phyloP scores from a whole-genome alignment of 768 basidiomycete genomes.

The Termitomyces sp. region DNA sequence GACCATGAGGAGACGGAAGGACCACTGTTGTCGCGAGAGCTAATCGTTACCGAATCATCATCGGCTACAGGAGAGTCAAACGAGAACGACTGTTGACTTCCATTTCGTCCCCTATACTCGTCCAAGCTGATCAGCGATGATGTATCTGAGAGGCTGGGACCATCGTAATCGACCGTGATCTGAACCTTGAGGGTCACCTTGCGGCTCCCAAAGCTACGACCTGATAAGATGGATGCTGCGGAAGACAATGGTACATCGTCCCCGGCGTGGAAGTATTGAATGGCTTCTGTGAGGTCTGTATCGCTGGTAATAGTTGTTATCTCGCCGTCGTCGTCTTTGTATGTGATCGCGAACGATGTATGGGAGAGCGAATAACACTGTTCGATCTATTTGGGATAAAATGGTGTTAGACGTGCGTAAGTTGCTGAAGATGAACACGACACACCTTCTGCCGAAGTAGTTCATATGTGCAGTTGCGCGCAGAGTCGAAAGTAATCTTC shows the following conservation, averaged over 20 bases:
- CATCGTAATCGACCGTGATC: slow-evolving; percentile 85
- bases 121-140: slow-evolving; percentile 77
- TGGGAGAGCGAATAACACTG: slow-evolving; percentile 76
- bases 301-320: slow-evolving; percentile 63
- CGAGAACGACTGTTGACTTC: slow-evolving; percentile 52
- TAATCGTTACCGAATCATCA: slow-evolving; percentile 73
- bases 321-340: slow-evolving; percentile 88
- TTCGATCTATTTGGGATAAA: slow-evolving; percentile 53
- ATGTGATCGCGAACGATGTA: slow-evolving; percentile 67
- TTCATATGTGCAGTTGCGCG: slow-evolving; percentile 74
- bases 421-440: slow-evolving; percentile 1
- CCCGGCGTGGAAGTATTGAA: slow-evolving; percentile 79
- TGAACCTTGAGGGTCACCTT: slow-evolving; percentile 77
- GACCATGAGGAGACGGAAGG: slow-evolving; percentile 14
- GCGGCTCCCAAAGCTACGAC: slow-evolving; percentile 56
- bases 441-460: slow-evolving; percentile 69
- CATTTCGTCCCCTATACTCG: slow-evolving; percentile 57
- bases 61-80: slow-evolving; percentile 43
- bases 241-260: slow-evolving; percentile 73
- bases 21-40: slow-evolving; percentile 54
- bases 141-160: slow-evolving; percentile 86
- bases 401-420: neutral
- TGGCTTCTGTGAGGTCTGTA: slow-evolving; percentile 77
- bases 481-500: slow-evolving; percentile 74
- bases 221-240: slow-evolving; percentile 69